These are phyloP conservation scores for Pouteria campechiana DNA, from an alignment of 179 eudicot species.

Conservation along the genomic window DNA sequence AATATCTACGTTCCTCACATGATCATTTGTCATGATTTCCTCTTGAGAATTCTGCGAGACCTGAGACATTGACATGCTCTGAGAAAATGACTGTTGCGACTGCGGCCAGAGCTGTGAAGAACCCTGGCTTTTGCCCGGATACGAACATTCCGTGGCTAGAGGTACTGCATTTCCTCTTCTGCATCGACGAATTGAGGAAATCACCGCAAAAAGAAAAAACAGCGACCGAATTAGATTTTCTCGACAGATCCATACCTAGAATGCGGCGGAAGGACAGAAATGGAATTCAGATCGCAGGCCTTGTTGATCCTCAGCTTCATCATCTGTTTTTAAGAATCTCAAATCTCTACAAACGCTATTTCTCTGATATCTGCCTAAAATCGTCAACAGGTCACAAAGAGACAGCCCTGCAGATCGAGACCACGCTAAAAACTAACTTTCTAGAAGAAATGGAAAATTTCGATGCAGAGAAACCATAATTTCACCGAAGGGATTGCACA, in stretches of 20 bases:
- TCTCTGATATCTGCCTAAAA: no score
- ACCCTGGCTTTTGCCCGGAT: slow-evolving; percentile 26
- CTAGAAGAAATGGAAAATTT: no score
- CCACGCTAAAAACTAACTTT: no score
- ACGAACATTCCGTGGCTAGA: slow-evolving; percentile 23
- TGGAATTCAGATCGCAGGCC: slow-evolving; percentile 89
- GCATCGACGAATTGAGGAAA: no score
- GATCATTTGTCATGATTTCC: slow-evolving; percentile 34
- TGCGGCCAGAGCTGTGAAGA: slow-evolving; percentile 34
- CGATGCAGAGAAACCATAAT: no score
- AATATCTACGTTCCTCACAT: no score
- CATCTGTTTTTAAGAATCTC: no score
- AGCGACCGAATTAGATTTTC: not conserved
- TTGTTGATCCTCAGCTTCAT: slow-evolving; percentile 91
- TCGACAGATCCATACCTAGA: slow-evolving; percentile 32
- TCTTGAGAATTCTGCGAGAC: slow-evolving; percentile 76
- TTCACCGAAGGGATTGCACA: no score
- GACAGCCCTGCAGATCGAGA: no score
- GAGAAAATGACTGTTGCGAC: slow-evolving; percentile 71
- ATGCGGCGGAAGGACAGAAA: slow-evolving; percentile 91
- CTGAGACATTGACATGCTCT: slow-evolving; percentile 62
- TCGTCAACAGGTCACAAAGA: no score
- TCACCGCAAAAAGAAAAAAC: not conserved
- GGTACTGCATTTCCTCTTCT: slow-evolving; percentile 36
- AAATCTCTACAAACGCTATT: no score